Evolutionary conservation across 148 eudicot species (phyloP), one percentile per base, ranked within the genome.

Genomic region (Linanthus parryae): DNA sequence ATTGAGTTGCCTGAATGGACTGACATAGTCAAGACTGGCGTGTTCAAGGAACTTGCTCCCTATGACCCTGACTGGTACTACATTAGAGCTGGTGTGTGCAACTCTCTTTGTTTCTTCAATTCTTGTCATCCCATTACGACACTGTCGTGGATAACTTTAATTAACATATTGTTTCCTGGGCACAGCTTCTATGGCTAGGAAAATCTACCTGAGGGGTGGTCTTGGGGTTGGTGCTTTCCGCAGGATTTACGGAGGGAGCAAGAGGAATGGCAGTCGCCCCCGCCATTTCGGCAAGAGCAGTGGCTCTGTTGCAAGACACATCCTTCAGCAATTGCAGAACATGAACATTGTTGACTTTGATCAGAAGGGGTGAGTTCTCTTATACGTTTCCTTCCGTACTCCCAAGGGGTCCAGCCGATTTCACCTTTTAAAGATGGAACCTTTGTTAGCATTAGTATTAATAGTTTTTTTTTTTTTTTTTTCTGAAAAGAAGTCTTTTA

Each of bases 161-260:
- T n/a, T n/a, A n/a, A n/a, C n/a, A n/a, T n/a, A n/a, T 48, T 48
- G 5, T 52, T 20, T 58, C 29, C 18, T 17, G 15, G 54, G n/a
- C n/a, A n/a, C 69, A 73, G 78, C 73, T 44, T 73, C 78, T 12
- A 64, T 73, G 70, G 78, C 78, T 24, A 63, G 78, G 60, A 73
- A 73, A 56, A 64, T 68, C 8, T 73, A 73, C 34, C 40, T 61
- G 67, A 73, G 78, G 66, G 62, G 59, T 23, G 78, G 78, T 34
- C 66, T 73, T 39, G 78, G 78, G 23, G 73, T 73, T 64, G 73
- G 78, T 59, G 69, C 54, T 19, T 73, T 73, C 66, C 53, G 55
- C 37, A 73, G 73, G 41, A 64, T 73, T 37, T 73, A 60, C 47
- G 78, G 73, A 50, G 78, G 78, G 13, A 64, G 67, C 61, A 64